Evolutionary conservation across 1,284 basidiomycete genomes (phyloP), one percentile per base, ranked within the genome.

Genomic region (Dichomitus squalens): DNA sequence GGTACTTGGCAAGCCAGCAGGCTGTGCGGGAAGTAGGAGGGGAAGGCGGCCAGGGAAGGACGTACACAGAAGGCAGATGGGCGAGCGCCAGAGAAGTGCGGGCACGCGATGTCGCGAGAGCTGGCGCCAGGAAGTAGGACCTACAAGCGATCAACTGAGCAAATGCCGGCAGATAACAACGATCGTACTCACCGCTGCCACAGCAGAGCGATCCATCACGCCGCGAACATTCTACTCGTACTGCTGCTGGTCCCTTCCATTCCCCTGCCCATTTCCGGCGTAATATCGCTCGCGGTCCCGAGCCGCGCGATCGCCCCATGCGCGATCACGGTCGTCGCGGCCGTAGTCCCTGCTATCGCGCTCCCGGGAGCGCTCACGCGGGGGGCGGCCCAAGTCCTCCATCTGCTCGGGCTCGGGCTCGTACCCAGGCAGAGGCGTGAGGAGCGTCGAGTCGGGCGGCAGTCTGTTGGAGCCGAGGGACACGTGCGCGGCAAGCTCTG

Each of bases 371-470:
- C 44, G 49, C 12, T 52, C 54, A 2, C 54, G 44, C 36, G 36
- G 35, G n/a, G n/a, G 43, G 14, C 36, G 49, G 2, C 46, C 53
- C 23, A 55, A 33, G 27, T 63, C 57, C 7, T 63, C 57, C 8
- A 49, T 29, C 27, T 59, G 56, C 23, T 65, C 66, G 49, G 49
- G 21, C n/a, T 67, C 64, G 4, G 73, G 64, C 58, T 72, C 70
- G 50, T 79, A 81, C n/a, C 79, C 75, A 11, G 78, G 74, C 38
- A 81, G 68, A 29, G 80, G 79, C 48, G 80, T 81, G 60, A 83
- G 70, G 46, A 83, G 75, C 7, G 81, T 82, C 66, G 78, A 81
- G 63, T 80, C 76, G 25, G 75, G 68, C 29, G 80, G 75, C 33
- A 82, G 72, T 34, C 73, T 66, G 64, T 73, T 74, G 51, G 65